Conservation (phyloP, 2,329 filamentous ascomycete species). For the Emmonsia crescens region DNA sequence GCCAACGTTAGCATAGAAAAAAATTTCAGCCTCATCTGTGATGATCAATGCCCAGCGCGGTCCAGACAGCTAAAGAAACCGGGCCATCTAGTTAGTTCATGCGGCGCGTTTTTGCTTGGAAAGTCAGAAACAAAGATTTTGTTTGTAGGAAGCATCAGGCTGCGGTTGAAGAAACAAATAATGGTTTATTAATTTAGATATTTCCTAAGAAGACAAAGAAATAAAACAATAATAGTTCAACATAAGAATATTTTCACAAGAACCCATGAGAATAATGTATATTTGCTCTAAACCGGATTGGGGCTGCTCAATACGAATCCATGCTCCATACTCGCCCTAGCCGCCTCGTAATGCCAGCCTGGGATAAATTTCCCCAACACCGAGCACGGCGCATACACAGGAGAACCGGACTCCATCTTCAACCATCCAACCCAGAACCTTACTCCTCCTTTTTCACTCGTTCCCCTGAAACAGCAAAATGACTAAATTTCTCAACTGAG, state of each 20-base stretch:
- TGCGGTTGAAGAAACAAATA: not conserved
- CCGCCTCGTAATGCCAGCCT: not conserved
- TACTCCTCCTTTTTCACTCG: not conserved
- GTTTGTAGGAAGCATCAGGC: not conserved
- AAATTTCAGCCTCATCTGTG: not conserved
- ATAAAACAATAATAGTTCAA: not conserved
- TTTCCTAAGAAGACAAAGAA: not conserved
- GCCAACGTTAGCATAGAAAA: not conserved
- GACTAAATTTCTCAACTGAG: not conserved
- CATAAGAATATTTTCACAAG: not conserved
- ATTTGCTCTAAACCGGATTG: not conserved
- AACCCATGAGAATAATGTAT: too few species aligned
- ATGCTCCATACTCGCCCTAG: not conserved
- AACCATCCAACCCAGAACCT: not conserved
- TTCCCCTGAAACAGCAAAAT: not conserved
- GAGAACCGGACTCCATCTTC: not conserved
- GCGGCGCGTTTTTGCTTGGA: not conserved
- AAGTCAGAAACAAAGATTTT: not conserved
- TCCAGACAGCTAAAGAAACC: not conserved
- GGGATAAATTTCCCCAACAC: not conserved
- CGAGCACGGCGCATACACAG: not conserved
- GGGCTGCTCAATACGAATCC: not conserved
- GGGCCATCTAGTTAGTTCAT: not conserved
- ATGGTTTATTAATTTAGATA: not conserved
- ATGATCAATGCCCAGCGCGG: not conserved